Conservation (phyloP, 2,329 filamentous ascomycete species). For the Neonectria coccinea region DNA sequence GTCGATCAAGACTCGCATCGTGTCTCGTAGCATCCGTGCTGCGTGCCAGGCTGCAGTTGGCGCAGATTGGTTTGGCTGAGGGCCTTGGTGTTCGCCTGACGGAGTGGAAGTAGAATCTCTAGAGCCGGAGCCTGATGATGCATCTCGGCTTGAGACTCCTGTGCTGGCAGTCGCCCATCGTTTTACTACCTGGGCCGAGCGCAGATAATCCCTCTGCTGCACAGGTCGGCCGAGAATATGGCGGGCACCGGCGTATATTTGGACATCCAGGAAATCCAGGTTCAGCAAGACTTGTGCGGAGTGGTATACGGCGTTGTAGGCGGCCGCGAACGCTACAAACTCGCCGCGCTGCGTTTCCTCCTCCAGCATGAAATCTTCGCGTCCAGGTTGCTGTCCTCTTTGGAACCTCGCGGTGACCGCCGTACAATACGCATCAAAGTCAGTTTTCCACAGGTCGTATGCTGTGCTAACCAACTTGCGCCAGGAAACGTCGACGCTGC, state of each 20-base stretch:
- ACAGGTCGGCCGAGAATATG: conserved; percentile 70
- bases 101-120: conserved; percentile 1
- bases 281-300: conserved; percentile 67
- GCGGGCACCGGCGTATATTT: conserved; percentile 70
- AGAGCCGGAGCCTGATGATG: neutral
- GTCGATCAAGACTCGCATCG: conserved; percentile 61
- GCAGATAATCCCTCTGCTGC: conserved; percentile 60
- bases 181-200: conserved; percentile 63
- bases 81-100: neutral
- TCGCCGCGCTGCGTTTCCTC: conserved; percentile 32
- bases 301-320: conserved; percentile 68
- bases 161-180: conserved; percentile 56
- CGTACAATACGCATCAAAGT: conserved; percentile 66
- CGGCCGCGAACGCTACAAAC: conserved; percentile 57
- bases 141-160: neutral
- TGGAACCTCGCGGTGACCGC: conserved; percentile 21
- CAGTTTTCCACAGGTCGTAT: conserved; percentile 68
- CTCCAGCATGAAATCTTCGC: neutral
- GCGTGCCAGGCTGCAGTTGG: conserved; percentile 65
- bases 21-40: conserved; percentile 62
- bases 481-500: conserved; percentile 52
- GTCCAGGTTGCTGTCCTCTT: conserved; percentile 1
- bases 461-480: conserved; percentile 62
- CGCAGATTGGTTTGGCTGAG: conserved; percentile 43
- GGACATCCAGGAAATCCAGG: conserved; percentile 70